phyloP scores from a whole-genome alignment of 2,329 filamentous ascomycete species.

The Volutella citrinella region DNA sequence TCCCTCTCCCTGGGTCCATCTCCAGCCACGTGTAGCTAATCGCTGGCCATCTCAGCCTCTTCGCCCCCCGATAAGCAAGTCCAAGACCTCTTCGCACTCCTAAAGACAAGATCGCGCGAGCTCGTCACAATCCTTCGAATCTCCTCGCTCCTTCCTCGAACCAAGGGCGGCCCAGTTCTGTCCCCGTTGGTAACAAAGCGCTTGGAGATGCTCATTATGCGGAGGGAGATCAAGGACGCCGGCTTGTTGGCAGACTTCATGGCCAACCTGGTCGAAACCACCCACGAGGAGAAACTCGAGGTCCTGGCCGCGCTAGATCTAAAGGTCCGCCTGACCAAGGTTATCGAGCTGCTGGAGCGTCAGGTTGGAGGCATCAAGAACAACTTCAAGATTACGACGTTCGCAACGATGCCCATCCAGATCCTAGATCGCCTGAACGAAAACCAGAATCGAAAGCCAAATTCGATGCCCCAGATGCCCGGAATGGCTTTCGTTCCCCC shows the following conservation, averaged over 20 bases:
- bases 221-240: slow-evolving; percentile 78
- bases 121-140: slow-evolving; percentile 81
- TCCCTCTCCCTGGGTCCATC: background rate
- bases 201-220: slow-evolving; percentile 81
- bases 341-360: slow-evolving; percentile 78
- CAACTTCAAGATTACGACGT: slow-evolving; percentile 79
- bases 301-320: slow-evolving; percentile 79
- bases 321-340: slow-evolving; percentile 73
- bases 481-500: slow-evolving; percentile 35
- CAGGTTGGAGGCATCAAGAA: slow-evolving; percentile 83
- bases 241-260: slow-evolving; percentile 92
- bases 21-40: slow-evolving; percentile 12
- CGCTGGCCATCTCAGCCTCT: slow-evolving; percentile 24
- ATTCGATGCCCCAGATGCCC: slow-evolving; percentile 36
- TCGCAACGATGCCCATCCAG: slow-evolving; percentile 65
- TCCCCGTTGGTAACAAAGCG: slow-evolving; percentile 83
- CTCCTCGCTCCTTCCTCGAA: slow-evolving; percentile 76
- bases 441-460: slow-evolving; percentile 32
- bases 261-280: slow-evolving; percentile 85
- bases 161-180: slow-evolving; percentile 60
- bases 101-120: slow-evolving; percentile 84
- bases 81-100: slow-evolving; percentile 69
- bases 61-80: slow-evolving; percentile 54
- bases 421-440: slow-evolving; percentile 53
- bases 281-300: slow-evolving; percentile 86